Conservation (phyloP, 2,329 filamentous ascomycete genomes). For the Sordariomycetes sp. region DNA sequence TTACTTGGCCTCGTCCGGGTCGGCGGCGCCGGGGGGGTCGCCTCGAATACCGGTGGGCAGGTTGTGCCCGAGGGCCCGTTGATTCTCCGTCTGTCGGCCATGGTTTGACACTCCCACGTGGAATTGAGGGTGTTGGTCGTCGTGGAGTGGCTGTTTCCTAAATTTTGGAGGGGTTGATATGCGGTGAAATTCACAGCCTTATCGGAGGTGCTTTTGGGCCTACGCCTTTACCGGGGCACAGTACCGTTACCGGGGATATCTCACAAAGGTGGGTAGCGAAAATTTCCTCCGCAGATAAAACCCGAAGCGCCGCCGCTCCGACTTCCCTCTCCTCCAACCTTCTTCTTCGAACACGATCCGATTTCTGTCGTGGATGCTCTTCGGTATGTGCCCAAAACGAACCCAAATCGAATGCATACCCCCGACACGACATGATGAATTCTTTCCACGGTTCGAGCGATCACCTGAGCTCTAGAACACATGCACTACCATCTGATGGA, state of each 20-base stretch:
- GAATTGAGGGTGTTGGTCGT: not conserved
- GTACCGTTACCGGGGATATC: not conserved
- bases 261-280: not conserved
- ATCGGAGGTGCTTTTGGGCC: not conserved
- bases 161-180: not conserved
- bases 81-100: slow-evolving; percentile 80
- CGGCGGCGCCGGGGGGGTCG: slow-evolving; percentile 28
- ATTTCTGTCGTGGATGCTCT: not conserved
- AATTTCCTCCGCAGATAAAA: not conserved
- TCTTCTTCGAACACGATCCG: not conserved
- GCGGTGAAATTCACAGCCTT: not conserved
- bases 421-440: not conserved
- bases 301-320: not conserved
- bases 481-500: slow-evolving; percentile 68
- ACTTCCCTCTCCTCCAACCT: not conserved
- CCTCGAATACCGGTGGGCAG: slow-evolving; percentile 59
- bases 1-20: slow-evolving; percentile 51
- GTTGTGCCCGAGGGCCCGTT: slow-evolving; percentile 80
- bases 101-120: slow-evolving; percentile 18
- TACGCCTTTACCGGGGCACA: not conserved
- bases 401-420: not conserved
- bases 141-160: not conserved
- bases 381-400: not conserved
- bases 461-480: slow-evolving; percentile 29
- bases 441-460: slow-evolving; percentile 3